Evolutionary conservation across 306 rosid species (phyloP).

Genomic region (Cucurbita pepo): DNA sequence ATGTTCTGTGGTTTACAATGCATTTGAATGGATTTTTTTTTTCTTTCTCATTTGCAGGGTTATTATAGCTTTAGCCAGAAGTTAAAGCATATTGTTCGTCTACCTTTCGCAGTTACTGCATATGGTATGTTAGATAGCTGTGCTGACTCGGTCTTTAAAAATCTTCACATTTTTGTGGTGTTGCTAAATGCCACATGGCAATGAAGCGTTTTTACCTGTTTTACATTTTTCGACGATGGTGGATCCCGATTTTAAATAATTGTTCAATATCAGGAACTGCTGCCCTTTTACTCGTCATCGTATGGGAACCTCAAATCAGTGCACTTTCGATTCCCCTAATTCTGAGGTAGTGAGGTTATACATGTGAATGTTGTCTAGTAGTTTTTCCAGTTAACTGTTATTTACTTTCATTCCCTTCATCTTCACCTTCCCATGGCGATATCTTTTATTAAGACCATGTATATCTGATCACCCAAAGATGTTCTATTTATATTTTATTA

Average conservation of each 20-base stretch:
- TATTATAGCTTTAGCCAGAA: slow-evolving; percentile 99
- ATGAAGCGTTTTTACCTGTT: neutral
- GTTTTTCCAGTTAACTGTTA: neutral
- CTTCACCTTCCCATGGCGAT: neutral
- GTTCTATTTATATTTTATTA: neutral
- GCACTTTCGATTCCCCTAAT: slow-evolving; percentile 54
- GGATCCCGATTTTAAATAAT: slow-evolving; percentile 6
- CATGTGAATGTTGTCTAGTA: neutral
- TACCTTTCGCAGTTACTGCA: slow-evolving; percentile 80
- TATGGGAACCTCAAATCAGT: slow-evolving; percentile 75
- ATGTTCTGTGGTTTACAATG: neutral
- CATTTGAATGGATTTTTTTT: neutral
- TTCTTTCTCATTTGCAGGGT: slow-evolving; percentile 34
- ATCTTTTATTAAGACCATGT: neutral
- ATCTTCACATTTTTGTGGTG: neutral
- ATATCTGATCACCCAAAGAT: neutral
- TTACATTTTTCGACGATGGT: neutral
- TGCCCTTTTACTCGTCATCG: slow-evolving; percentile 80
- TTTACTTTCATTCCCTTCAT: neutral
- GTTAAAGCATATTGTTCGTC: slow-evolving; percentile 85
- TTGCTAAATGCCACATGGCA: slow-evolving; percentile 1
- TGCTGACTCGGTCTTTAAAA: neutral
- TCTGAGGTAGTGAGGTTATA: slow-evolving; percentile 41
- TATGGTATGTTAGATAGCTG: slow-evolving; percentile 51
- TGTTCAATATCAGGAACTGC: slow-evolving; percentile 66